Percentiles rank a stretch among this genome's conserved stretches.
Conservation (phyloP, 2,329 filamentous ascomycete species). For the Apiospora saccharicola region DNA sequence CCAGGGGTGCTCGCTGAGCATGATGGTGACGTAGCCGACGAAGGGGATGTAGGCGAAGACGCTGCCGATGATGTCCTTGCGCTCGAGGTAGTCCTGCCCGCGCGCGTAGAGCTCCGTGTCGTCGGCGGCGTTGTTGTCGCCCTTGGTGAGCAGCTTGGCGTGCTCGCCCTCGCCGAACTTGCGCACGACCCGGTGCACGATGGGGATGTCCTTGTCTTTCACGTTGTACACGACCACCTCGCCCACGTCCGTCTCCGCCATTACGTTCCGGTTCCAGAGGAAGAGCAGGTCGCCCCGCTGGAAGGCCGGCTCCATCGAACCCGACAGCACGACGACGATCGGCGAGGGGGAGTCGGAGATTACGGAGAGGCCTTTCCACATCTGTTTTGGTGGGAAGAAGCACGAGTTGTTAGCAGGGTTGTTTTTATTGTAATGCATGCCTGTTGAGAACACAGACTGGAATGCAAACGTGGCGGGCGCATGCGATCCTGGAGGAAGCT, state of each 20-base stretch:
- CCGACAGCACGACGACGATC: conserved; percentile 84
- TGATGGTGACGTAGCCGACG: conserved; percentile 95
- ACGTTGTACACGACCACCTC: conserved; percentile 78
- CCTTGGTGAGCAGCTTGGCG: conserved; percentile 89
- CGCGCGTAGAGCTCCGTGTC: conserved; percentile 89
- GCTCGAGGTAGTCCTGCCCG: conserved; percentile 85
- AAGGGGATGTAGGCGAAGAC: conserved; percentile 93
- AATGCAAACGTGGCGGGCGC: background rate
- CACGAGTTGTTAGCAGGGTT: background rate
- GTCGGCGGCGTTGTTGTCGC: conserved; percentile 94
- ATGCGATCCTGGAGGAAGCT: conserved; percentile 2
- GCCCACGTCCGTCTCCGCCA: conserved; percentile 62
- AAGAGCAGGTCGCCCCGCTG: conserved; percentile 79
- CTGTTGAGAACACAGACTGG: background rate
- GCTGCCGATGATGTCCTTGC: conserved; percentile 91
- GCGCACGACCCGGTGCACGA: conserved; percentile 91
- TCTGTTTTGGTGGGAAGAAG: conserved; percentile 48
- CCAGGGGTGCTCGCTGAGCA: conserved; percentile 96
- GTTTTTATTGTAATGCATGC: background rate
- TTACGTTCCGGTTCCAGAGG: conserved; percentile 75
- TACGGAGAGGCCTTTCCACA: conserved; percentile 90
- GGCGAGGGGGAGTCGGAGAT: conserved; percentile 77
- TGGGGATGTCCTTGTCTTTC: conserved; percentile 93
- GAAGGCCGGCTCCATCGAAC: conserved; percentile 86
- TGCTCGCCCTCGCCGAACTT: conserved; percentile 68